These are phyloP conservation scores for Zygosaccharomyces kombuchaensis DNA, from an alignment of 805 yeast genomes.

Conservation along the genomic window DNA sequence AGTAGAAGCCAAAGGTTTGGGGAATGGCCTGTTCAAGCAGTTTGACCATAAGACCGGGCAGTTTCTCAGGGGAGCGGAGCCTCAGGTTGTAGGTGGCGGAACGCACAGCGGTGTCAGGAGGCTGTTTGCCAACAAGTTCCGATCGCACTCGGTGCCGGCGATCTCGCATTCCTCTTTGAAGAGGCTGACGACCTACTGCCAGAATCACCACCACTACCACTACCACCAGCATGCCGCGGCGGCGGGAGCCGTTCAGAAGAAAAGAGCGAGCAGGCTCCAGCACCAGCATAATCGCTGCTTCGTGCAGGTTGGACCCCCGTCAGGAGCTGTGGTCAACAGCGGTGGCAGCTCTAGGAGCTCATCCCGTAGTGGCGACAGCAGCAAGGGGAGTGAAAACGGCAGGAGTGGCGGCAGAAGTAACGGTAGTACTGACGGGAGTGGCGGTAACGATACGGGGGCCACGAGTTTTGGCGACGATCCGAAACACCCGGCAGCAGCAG, in stretches of 20 bases:
- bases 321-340: background rate
- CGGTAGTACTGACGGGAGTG: background rate
- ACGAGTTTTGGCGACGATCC: slow-evolving; percentile 4
- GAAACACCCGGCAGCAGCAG: background rate
- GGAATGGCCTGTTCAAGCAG: slow-evolving; percentile 26
- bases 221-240: slow-evolving; percentile 7
- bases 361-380: background rate
- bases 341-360: background rate
- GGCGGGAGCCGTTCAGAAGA: slow-evolving; percentile 1
- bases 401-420: background rate
- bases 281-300: slow-evolving; percentile 9
- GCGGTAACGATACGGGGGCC: slow-evolving; percentile 2
- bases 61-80: slow-evolving; percentile 17
- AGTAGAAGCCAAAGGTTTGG: background rate
- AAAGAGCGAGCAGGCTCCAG: slow-evolving; percentile 1
- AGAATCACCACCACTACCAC: slow-evolving; percentile 16
- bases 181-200: slow-evolving; percentile 17
- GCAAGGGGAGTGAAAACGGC: background rate
- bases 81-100: background rate
- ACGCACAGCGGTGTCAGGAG: slow-evolving; percentile 3
- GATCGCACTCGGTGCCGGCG: slow-evolving; percentile 36
- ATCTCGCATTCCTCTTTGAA: slow-evolving; percentile 33
- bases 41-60: slow-evolving; percentile 33
- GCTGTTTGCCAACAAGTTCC: slow-evolving; percentile 16
- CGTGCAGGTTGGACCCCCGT: background rate